Base-by-base conservation (phyloP, 208 protist species). In the Porcisia deanei region DNA sequence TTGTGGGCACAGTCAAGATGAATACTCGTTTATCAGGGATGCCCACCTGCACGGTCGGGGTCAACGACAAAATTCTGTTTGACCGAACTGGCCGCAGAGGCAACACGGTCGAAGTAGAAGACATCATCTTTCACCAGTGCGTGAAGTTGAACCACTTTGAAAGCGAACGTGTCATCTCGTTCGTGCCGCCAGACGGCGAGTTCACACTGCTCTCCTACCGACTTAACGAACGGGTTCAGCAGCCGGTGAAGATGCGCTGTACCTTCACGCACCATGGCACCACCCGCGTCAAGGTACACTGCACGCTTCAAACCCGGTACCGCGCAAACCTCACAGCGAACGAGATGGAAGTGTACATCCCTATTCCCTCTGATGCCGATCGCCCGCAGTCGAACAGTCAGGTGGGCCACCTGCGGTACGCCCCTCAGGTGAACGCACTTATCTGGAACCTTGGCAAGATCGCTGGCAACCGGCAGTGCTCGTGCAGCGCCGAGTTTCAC, bases 181-280 rank as follows among this genome's bases (percentile, higher is more conserved):
- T 99, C 75, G 87, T 99, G 41, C 98, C 98, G 10, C 98, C 98
- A 0, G 98, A 99, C 80, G 99, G 99, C 41, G 97, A 99, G 60
- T 99, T 99, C 88, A 97, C 99, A 81, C 85, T 99, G 41, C 98
- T 99, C 95, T 93, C 85, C n/a, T 99, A 99, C 86, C 98, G 99
- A 71, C 94, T 97, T 3, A 98, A 97, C 60, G 92, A 99, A 73
- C 97, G 96, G 54, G 93, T 99, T 63, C 84, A 93, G 61, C 90
- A 98, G 37, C 97, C 98, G 37, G 99, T 99, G 86, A 80, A 87
- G 25, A 88, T 99, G n/a, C 73, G 81, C 58, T 92, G 90, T 79
- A 80, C 90, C 45, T 93, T 99, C 14, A 90, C 98, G 20, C 87
- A 85, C 30, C 93, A 99, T 82, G 93, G 94, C 43, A 88, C 92